Evolutionary conservation across 108 stramenopile genomes (phyloP).

Genomic region (Licmophora abbreviata): DNA sequence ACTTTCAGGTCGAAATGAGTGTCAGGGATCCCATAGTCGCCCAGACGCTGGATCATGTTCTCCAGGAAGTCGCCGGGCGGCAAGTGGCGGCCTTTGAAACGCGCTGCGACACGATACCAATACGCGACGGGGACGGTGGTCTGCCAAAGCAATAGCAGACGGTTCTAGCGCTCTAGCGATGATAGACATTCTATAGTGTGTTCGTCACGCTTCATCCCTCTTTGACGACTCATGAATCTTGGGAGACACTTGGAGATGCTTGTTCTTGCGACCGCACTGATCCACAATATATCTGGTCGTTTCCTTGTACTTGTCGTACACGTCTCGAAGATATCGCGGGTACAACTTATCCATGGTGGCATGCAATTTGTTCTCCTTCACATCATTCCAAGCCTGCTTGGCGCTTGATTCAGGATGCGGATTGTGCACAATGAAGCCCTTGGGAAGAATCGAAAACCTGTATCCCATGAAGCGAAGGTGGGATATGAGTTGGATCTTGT

Average conservation of each 20-base stretch:
- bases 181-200: no score
- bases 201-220: no score
- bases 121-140: background rate
- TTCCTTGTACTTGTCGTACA: conserved; percentile 32
- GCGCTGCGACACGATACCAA: conserved; percentile 35
- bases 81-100: conserved; percentile 65
- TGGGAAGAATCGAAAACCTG: conserved; percentile 54
- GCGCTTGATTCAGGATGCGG: conserved; percentile 72
- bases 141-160: background rate
- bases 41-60: conserved; percentile 32
- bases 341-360: conserved; percentile 66
- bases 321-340: conserved; percentile 40
- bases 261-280: background rate
- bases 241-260: no score
- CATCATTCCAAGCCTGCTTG: conserved; percentile 65
- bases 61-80: conserved; percentile 46
- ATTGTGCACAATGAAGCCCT: conserved; percentile 75
- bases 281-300: background rate
- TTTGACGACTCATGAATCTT: no score
- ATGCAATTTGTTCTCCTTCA: conserved; percentile 47
- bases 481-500: conserved; percentile 79
- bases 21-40: conserved; percentile 51
- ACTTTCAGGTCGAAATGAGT: conserved; percentile 67
- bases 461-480: conserved; percentile 59
- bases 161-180: no score